Evolutionary conservation across 768 basidiomycete species (phyloP), one percentile per base, ranked within the genome.

Genomic region (Boletales sp.): DNA sequence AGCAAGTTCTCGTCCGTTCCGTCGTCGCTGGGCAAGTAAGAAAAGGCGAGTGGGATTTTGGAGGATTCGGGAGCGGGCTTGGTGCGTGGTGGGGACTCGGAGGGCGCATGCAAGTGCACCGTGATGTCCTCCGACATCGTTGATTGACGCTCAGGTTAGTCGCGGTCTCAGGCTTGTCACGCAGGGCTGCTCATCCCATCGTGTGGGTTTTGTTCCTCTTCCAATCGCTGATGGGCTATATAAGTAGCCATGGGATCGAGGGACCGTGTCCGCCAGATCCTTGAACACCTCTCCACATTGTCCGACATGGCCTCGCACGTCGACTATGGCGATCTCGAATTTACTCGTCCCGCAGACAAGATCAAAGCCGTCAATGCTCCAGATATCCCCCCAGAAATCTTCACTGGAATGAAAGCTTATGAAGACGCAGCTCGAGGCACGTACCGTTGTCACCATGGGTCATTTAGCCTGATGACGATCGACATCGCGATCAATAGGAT

Each of bases 1-100:
- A 95, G 69, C 15, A 94, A 68, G 65, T 94, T 94, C 65, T 90
- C 86, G 57, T 94, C 90, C 9, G 82, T 86, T 39, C 90, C 90
- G 64, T 94, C 90, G 51, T 83, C 77, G 53, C 90, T 91, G 13
- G 90, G 74, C 6, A 71, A 54, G 65, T 94, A 95, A 3, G 70
- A 72, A 66, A 86, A 89, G 17, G 78, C 77, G 15, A 80, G 74
- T 2, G 79, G 70, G 39, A 86, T 73, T 15, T 63, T 64, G 13
- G 71, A 63, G 7, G 66, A 55, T 35, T 69, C 71, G 0, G 86
- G 87, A 2, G 69, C 48, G 3, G 72, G 73, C 66, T 87, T 88
- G 34, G 68, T 70, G 6, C 74, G 70, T 18, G 61, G 54, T 17
- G 61, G 46, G 10, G 53, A 47, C 12, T 38, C 17, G 44, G 53